Evolutionary conservation across 495 filamentous ascomycete genomes (phyloP).

Genomic region (Talaromyces proteolyticus): DNA sequence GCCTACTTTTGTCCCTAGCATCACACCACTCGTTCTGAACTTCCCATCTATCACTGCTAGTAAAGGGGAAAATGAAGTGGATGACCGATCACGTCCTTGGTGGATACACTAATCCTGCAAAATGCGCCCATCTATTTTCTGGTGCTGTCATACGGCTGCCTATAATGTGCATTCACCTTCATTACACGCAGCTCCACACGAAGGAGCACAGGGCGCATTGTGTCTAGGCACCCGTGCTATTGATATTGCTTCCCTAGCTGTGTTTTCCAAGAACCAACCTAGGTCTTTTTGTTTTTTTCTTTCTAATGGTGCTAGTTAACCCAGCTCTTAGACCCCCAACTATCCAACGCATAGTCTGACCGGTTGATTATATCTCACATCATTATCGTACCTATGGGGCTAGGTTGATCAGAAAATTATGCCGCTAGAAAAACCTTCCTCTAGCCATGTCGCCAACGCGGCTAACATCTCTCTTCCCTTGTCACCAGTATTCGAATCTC

Average conservation of each 20-base stretch:
- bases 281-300: background rate
- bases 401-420: background rate
- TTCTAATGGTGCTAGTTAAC: background rate
- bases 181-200: background rate
- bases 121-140: background rate
- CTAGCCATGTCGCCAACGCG: background rate
- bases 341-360: no score
- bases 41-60: background rate
- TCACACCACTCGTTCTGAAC: background rate
- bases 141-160: background rate
- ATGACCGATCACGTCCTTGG: background rate
- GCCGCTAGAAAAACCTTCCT: background rate
- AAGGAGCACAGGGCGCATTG: background rate
- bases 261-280: background rate
- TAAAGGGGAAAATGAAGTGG: background rate
- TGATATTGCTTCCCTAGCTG: background rate
- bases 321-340: background rate
- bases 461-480: background rate
- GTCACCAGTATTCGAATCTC: slow-evolving; percentile 5
- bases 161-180: background rate
- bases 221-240: background rate
- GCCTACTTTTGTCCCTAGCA: slow-evolving; percentile 1
- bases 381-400: background rate
- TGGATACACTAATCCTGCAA: background rate
- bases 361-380: background rate